Evolutionary conservation across 2,329 filamentous ascomycete species (phyloP), one percentile per base, ranked within the genome.

Genomic region (Botrytis medusae): DNA sequence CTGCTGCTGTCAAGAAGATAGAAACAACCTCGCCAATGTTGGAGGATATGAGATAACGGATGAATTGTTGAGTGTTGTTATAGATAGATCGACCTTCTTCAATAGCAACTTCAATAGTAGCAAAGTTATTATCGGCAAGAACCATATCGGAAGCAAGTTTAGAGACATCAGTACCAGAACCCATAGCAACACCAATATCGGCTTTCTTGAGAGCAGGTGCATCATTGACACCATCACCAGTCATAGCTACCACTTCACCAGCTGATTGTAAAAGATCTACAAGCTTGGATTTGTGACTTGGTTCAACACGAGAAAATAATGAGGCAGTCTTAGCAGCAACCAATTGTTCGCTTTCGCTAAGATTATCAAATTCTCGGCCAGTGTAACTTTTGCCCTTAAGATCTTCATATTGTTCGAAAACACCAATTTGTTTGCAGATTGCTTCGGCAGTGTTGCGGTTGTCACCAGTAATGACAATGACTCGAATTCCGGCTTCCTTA

Each of bases 51-150:
- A 99, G 89, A 83, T 99, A 99, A 68, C 97, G 93, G 84, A 99
- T 99, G 84, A 99, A 99, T 83, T 99, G 96, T 82, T 99, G 96
- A 9, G 96, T 99, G 87, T 99, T 99, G 91, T 96, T 98, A 89
- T 98, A 99, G 84, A 99, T 99, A 76, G 95, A 95, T 76, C 96
- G 92, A 71, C 96, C 96, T 84, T 99, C 96, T 82, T 99, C 96
- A 76, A 99, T 95, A 68, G 96, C 96, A 72, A 94, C 87, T 82
- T 97, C 93, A 78, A 99, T 99, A 5, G 96, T 99, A 75, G 96
- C 96, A 83, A 99, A 99, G 87, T 99, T 99, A 85, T 98, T 94
- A 84, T 99, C 97, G 40, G 95, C 93, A 69, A 99, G 91, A 69
- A 99, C 95, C 96, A 99, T 99, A 82, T 99, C 96, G 74, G 97